Evolutionary conservation across 139 green algal species (phyloP).

Genomic region (Desmodesmus armatus): DNA sequence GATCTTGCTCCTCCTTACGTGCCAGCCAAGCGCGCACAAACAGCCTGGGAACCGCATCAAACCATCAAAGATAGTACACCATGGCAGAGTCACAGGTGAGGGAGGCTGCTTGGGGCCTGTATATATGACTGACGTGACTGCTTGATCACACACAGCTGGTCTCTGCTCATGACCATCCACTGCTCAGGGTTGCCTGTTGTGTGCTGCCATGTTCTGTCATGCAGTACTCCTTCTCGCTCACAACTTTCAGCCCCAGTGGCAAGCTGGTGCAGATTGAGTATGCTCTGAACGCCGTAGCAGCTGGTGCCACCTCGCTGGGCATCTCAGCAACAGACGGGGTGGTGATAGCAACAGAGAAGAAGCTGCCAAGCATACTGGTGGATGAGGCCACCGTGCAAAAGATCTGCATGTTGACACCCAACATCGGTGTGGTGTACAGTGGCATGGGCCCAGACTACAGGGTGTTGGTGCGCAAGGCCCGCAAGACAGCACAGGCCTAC

Average conservation of each 20-base stretch:
- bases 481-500: slow-evolving; percentile 93
- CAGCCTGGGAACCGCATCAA: too few species aligned
- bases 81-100: slow-evolving; percentile 39
- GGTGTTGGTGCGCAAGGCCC: slow-evolving; percentile 93
- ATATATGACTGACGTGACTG: not conserved
- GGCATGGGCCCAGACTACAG: slow-evolving; percentile 98
- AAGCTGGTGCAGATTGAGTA: slow-evolving; percentile 99
- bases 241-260: slow-evolving; percentile 98
- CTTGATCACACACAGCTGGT: slow-evolving; percentile 17
- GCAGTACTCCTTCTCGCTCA: slow-evolving; percentile 91
- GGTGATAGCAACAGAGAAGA: slow-evolving; percentile 99
- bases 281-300: slow-evolving; percentile 94
- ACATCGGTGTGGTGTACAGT: slow-evolving; percentile 96
- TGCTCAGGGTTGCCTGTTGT: too few species aligned
- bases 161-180: too few species aligned
- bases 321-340: slow-evolving; percentile 98
- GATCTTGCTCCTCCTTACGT: too few species aligned
- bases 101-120: not conserved
- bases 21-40: too few species aligned
- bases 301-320: slow-evolving; percentile 95
- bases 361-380: slow-evolving; percentile 92
- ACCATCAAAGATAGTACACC: not conserved
- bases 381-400: slow-evolving; percentile 94
- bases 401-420: slow-evolving; percentile 90
- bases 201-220: too few species aligned